Conservation (phyloP, 352 stramenopile genomes). For the Peronospora farinosa region DNA sequence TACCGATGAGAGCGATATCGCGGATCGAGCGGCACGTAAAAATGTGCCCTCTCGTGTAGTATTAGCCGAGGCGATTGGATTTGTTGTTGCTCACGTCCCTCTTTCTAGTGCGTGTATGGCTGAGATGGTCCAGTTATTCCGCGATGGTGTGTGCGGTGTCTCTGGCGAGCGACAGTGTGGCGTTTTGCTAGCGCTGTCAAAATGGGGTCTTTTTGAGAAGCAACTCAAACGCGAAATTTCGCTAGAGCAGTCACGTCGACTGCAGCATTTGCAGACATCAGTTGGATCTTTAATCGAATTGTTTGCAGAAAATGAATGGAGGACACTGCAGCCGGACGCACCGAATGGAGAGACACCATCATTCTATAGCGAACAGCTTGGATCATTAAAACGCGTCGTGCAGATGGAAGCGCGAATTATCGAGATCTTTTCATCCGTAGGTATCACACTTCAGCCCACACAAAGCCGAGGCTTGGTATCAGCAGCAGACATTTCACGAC, state of each 20-base stretch:
- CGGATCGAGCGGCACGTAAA: conserved; percentile 4
- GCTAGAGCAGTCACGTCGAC: conserved; percentile 5
- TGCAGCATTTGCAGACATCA: conserved; percentile 20
- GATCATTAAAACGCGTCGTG: conserved; percentile 39
- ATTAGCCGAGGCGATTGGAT: conserved; percentile 56
- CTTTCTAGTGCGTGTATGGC: conserved; percentile 12
- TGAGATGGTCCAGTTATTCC: conserved; percentile 22
- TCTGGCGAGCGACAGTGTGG: conserved; percentile 61
- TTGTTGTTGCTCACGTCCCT: conserved; percentile 32
- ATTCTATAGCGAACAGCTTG: conserved; percentile 51
- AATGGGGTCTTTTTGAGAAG: conserved; percentile 47
- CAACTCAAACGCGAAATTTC: conserved; percentile 5
- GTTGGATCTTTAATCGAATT: conserved; percentile 25
- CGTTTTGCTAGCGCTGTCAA: conserved; percentile 40
- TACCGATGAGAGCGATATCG: conserved; percentile 1
- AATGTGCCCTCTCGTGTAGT: conserved; percentile 33
- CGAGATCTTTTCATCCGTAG: conserved; percentile 37
- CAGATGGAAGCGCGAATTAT: conserved; percentile 54
- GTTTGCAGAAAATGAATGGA: conserved; percentile 49
- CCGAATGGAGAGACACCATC: neutral
- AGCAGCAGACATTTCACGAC: conserved; percentile 42
- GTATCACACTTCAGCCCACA: conserved; percentile 24
- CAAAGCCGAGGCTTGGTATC: conserved; percentile 12
- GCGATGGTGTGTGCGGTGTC: conserved; percentile 26
- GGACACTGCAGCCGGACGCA: conserved; percentile 9